Conservation (phyloP, 2,329 filamentous ascomycete genomes). For the Elsinoe ampelina region DNA sequence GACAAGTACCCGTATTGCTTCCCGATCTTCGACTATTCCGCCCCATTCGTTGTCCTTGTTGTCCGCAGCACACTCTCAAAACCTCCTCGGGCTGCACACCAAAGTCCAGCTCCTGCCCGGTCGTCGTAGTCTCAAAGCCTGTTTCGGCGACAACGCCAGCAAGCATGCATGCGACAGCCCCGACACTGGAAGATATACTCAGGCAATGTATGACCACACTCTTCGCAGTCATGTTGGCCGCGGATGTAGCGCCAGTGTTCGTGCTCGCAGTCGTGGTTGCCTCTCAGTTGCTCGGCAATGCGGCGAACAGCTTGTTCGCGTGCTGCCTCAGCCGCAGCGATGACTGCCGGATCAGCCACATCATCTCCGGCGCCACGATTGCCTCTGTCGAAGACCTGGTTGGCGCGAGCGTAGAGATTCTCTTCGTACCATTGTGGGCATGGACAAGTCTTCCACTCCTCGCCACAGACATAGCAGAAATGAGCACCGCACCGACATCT, state of each 20-base stretch:
- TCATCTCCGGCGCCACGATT: background rate
- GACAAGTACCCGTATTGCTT: too few species aligned
- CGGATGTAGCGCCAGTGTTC: conserved; percentile 28
- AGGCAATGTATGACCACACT: conserved; percentile 34
- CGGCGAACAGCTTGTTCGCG: background rate
- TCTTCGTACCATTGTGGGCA: conserved; percentile 21
- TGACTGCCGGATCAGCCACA: background rate
- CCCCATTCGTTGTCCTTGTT: too few species aligned
- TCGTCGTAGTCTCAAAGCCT: conserved; percentile 26
- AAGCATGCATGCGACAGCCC: conserved; percentile 38
- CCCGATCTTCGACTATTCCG: too few species aligned
- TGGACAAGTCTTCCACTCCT: conserved; percentile 22
- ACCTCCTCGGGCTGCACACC: too few species aligned
- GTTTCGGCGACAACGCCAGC: conserved; percentile 40
- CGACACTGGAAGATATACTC: conserved; percentile 34
- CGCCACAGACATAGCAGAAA: conserved; percentile 26
- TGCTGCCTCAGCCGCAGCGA: background rate
- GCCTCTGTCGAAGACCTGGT: background rate
- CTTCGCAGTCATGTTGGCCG: conserved; percentile 35
- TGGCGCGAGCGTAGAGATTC: conserved; percentile 17
- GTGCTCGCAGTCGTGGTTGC: conserved; percentile 36
- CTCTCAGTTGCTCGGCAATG: conserved; percentile 25
- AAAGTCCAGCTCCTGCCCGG: background rate
- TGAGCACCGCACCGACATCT: conserved; percentile 23
- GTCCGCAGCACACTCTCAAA: too few species aligned